These are phyloP conservation scores for Rubia tinctorum DNA, from an alignment of 305 asterid species.

Conservation along the genomic window DNA sequence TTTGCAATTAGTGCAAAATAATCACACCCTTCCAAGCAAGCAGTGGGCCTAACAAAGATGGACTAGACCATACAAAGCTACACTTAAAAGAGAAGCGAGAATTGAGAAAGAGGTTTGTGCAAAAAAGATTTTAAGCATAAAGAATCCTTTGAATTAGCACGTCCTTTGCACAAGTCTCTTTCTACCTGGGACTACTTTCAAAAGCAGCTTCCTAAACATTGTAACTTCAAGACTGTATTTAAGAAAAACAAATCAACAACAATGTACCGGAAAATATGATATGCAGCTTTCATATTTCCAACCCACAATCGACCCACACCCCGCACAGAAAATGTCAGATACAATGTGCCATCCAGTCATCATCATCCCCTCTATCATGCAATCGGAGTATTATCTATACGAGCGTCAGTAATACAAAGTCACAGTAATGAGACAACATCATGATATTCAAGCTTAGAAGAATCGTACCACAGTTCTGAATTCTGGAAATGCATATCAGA, in stretches of 20 bases:
- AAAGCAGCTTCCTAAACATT: slow-evolving; percentile 54
- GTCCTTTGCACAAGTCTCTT: slow-evolving; percentile 38
- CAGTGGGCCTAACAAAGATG: too few relatives aligned
- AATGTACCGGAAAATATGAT: not conserved
- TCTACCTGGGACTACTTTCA: slow-evolving; percentile 61
- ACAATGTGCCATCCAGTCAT: slow-evolving; percentile 66
- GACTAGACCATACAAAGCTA: too few relatives aligned
- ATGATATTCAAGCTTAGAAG: not conserved
- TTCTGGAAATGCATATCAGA: not conserved
- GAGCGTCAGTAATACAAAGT: not conserved
- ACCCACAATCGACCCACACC: slow-evolving; percentile 67
- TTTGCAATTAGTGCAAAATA: too few relatives aligned
- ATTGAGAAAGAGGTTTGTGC: too few relatives aligned
- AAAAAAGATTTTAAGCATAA: too few relatives aligned
- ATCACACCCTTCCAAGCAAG: too few relatives aligned
- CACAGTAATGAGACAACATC: not conserved
- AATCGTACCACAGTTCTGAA: not conserved
- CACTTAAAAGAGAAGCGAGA: too few relatives aligned
- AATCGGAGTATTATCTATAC: not conserved
- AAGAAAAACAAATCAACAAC: not conserved
- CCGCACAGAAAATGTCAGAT: slow-evolving; percentile 65
- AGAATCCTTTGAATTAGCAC: too few relatives aligned
- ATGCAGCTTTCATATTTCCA: slow-evolving; percentile 38
- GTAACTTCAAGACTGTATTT: slow-evolving; percentile 11
- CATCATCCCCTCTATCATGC: slow-evolving; percentile 51